Evolutionary conservation across 345 rosid genomes (phyloP).

Genomic region (Brassica incana): DNA sequence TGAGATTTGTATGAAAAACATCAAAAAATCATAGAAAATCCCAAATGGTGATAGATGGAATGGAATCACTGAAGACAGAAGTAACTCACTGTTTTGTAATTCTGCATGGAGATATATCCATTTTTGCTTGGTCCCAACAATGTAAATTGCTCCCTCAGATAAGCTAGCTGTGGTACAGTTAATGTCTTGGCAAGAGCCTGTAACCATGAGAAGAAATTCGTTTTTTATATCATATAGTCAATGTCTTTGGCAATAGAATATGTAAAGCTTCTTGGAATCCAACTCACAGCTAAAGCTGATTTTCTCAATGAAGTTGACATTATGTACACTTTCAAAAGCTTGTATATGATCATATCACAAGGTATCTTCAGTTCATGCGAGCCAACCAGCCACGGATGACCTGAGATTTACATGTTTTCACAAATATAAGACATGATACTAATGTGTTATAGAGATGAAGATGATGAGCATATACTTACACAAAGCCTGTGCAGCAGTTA

Average conservation of each 20-base stretch:
- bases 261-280: slow-evolving; percentile 18
- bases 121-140: slow-evolving; percentile 73
- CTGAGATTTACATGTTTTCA: slow-evolving; percentile 36
- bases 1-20: slow-evolving; percentile 36
- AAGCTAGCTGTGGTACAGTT: slow-evolving; percentile 71
- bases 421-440: neutral
- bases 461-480: slow-evolving; percentile 50
- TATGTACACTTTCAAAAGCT: slow-evolving; percentile 72
- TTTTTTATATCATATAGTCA: neutral
- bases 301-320: slow-evolving; percentile 74
- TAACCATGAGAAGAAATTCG: slow-evolving; percentile 12
- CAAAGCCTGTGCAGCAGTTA: slow-evolving; percentile 94
- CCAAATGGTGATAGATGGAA: neutral
- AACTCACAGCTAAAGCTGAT: slow-evolving; percentile 70
- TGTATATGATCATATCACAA: slow-evolving; percentile 72
- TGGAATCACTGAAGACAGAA: neutral
- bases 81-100: slow-evolving; percentile 69
- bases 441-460: slow-evolving; percentile 1
- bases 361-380: slow-evolving; percentile 76
- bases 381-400: slow-evolving; percentile 94
- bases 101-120: slow-evolving; percentile 80
- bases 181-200: slow-evolving; percentile 91
- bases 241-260: neutral
- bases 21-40: slow-evolving; percentile 10
- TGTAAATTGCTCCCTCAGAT: slow-evolving; percentile 77